These are phyloP conservation scores for Panaeolus papilionaceus DNA, from an alignment of 768 basidiomycete genomes.

Conservation along the genomic window DNA sequence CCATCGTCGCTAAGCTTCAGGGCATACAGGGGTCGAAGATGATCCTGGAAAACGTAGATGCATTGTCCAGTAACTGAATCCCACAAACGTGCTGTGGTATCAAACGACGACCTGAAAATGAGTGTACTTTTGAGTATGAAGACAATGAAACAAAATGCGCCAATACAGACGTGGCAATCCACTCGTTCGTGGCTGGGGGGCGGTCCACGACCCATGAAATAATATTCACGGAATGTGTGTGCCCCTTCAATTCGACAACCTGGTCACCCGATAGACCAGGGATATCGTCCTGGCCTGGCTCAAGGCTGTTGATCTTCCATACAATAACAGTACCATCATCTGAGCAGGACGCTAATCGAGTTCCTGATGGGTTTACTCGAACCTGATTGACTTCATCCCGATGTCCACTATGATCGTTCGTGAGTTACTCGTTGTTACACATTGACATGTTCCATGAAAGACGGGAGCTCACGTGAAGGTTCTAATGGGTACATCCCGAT, in stretches of 20 bases:
- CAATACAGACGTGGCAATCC: conserved; percentile 70
- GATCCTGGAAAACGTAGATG: conserved; percentile 72
- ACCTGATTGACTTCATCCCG: conserved; percentile 80
- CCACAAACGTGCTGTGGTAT: conserved; percentile 83
- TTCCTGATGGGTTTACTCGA: conserved; percentile 68
- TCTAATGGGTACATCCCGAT: conserved; percentile 58
- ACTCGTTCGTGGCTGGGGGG: conserved; percentile 55
- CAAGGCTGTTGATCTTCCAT: conserved; percentile 67
- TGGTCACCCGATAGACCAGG: conserved; percentile 47
- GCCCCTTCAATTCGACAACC: conserved; percentile 61
- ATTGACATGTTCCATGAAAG: conserved; percentile 2
- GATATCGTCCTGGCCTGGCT: conserved; percentile 42
- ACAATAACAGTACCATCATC: conserved; percentile 82
- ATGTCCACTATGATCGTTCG: conserved; percentile 61
- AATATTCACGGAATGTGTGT: conserved; percentile 66
- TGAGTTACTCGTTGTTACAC: conserved; percentile 4
- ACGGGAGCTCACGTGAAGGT: conserved; percentile 59
- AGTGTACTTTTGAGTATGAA: conserved; percentile 13
- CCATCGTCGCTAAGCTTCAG: conserved; percentile 80
- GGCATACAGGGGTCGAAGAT: conserved; percentile 75
- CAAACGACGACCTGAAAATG: conserved; percentile 72
- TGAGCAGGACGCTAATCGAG: conserved; percentile 79
- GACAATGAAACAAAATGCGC: not conserved
- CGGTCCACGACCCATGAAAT: conserved; percentile 73
- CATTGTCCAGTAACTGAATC: conserved; percentile 81